Evolutionary conservation across 2,329 filamentous ascomycete species (phyloP).

Genomic region (Fusarium bactridioides): DNA sequence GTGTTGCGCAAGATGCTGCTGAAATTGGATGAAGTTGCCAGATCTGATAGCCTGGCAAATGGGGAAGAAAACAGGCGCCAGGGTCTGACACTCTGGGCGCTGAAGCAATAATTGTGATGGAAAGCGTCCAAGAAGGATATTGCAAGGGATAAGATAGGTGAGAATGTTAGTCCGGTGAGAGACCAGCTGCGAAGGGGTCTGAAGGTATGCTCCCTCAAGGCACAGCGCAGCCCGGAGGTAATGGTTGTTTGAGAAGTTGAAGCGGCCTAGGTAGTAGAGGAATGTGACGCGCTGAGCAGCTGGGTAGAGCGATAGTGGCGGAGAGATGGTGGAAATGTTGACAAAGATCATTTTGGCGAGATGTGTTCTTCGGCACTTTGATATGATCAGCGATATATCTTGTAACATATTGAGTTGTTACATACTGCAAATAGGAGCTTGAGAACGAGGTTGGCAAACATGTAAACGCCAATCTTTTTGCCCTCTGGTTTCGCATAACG

Average conservation of each 20-base stretch:
- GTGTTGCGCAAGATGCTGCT: slow-evolving; percentile 69
- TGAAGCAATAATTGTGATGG: slow-evolving; percentile 72
- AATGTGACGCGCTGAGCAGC: slow-evolving; percentile 89
- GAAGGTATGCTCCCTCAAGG: slow-evolving; percentile 80
- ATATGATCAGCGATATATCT: neutral
- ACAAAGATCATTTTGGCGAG: slow-evolving; percentile 88
- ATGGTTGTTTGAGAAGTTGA: slow-evolving; percentile 84
- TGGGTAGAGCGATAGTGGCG: slow-evolving; percentile 82
- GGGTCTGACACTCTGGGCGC: slow-evolving; percentile 67
- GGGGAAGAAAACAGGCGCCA: slow-evolving; percentile 74
- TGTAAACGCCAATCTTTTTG: slow-evolving; percentile 87
- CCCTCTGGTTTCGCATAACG: slow-evolving; percentile 76
- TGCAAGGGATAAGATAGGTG: slow-evolving; percentile 82
- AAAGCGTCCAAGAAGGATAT: slow-evolving; percentile 85
- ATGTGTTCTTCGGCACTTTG: slow-evolving; percentile 78
- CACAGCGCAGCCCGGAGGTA: slow-evolving; percentile 80
- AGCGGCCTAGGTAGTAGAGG: slow-evolving; percentile 92
- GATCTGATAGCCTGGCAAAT: slow-evolving; percentile 75
- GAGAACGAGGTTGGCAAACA: slow-evolving; percentile 88
- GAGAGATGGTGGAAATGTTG: slow-evolving; percentile 84
- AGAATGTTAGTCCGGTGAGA: slow-evolving; percentile 82
- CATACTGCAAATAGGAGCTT: slow-evolving; percentile 84
- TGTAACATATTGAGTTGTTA: neutral
- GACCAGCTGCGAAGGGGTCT: slow-evolving; percentile 67
- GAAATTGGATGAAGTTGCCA: slow-evolving; percentile 79